phyloP scores from a whole-genome alignment of 2,329 filamentous ascomycete genomes.

The Allantophomopsis cytisporea region DNA sequence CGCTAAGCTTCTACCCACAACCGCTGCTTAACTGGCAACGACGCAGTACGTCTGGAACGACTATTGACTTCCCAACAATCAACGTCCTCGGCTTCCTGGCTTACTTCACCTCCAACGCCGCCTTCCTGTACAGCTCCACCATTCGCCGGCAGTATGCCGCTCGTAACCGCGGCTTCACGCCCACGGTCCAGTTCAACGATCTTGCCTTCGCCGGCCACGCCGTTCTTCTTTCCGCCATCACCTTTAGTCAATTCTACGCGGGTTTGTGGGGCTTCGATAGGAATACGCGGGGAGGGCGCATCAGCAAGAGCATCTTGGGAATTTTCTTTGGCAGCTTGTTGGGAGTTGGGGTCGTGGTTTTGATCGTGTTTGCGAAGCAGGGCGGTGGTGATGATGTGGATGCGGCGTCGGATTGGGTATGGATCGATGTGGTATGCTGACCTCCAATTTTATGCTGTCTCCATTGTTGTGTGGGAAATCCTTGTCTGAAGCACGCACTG shows the following conservation, averaged over 20 bases:
- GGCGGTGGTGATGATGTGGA: slow-evolving; percentile 15
- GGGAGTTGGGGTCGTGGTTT: slow-evolving; percentile 32
- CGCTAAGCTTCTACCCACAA: slow-evolving; percentile 86
- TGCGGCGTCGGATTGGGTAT: slow-evolving; percentile 37
- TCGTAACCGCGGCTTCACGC: slow-evolving; percentile 60
- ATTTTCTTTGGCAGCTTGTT: slow-evolving; percentile 56
- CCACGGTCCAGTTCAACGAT: slow-evolving; percentile 84
- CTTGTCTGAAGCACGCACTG: neutral
- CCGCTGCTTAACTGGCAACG: slow-evolving; percentile 66
- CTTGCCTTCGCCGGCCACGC: slow-evolving; percentile 79
- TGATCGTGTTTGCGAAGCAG: slow-evolving; percentile 26
- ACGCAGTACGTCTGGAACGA: slow-evolving; percentile 67
- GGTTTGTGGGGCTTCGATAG: slow-evolving; percentile 60
- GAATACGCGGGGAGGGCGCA: slow-evolving; percentile 35
- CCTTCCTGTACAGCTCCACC: slow-evolving; percentile 66
- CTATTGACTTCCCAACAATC: slow-evolving; percentile 74
- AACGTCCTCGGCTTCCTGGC: slow-evolving; percentile 59
- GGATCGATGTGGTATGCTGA: slow-evolving; percentile 37
- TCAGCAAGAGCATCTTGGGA: slow-evolving; percentile 48
- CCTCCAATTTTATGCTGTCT: neutral
- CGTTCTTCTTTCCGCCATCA: slow-evolving; percentile 54
- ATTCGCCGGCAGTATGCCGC: slow-evolving; percentile 75
- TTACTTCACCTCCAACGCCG: slow-evolving; percentile 62
- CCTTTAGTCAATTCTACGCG: slow-evolving; percentile 66
- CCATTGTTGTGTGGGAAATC: no score